These are phyloP conservation scores for Inonotus obliquus DNA, from an alignment of 1,284 basidiomycete species.

Conservation along the genomic window DNA sequence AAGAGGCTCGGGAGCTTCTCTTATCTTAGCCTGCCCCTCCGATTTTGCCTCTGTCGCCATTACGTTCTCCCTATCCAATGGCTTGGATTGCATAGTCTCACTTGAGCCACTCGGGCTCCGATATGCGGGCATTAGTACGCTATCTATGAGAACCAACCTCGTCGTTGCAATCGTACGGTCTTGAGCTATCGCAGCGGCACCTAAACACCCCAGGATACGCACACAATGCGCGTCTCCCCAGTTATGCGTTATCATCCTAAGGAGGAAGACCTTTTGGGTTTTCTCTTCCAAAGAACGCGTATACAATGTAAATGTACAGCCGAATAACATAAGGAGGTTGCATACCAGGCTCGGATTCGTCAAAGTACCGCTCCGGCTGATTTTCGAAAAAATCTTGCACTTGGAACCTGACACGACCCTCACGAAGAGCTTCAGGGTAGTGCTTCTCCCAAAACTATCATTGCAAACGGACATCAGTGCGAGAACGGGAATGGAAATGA, in stretches of 20 bases:
- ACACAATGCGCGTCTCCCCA: conserved; percentile 17
- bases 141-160: conserved; percentile 15
- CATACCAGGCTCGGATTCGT: background rate
- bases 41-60: background rate
- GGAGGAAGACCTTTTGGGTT: conserved; percentile 10
- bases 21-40: background rate
- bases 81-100: background rate
- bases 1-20: conserved; percentile 18
- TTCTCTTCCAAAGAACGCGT: too few species aligned
- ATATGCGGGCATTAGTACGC: conserved; percentile 12
- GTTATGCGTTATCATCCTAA: conserved; percentile 18
- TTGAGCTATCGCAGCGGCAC: background rate
- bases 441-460: conserved; percentile 24
- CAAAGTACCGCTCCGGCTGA: background rate
- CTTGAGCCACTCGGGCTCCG: background rate
- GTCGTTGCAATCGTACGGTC: background rate
- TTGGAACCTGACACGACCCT: conserved; percentile 23
- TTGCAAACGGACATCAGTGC: too few species aligned
- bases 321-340: too few species aligned
- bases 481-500: background rate
- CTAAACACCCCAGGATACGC: background rate
- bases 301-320: too few species aligned
- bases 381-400: conserved; percentile 13
- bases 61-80: background rate
- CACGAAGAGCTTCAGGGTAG: conserved; percentile 22